A percentile compares a stretch with the other conserved stretches of the same genome.
phyloP scores from a whole-genome alignment of 495 filamentous ascomycete species.

The Xylaria acuta region DNA sequence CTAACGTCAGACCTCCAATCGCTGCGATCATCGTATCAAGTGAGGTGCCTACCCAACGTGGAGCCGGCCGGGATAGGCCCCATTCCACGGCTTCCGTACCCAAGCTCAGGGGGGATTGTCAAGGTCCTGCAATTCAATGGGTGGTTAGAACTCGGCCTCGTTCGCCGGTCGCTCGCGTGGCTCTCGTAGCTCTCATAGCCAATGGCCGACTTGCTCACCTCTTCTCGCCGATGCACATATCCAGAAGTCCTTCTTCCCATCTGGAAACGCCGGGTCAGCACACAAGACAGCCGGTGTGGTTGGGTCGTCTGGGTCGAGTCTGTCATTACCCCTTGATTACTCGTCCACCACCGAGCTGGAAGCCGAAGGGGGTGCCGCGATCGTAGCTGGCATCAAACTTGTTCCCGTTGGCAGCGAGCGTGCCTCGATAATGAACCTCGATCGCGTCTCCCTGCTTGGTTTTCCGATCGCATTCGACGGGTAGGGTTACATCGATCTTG shows the following conservation, averaged over 20 bases:
- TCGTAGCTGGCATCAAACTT: conserved; percentile 75
- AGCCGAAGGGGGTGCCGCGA: conserved; percentile 74
- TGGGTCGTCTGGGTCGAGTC: not conserved
- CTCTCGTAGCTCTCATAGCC: not conserved
- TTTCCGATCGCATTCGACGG: conserved; percentile 72
- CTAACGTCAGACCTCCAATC: conserved; percentile 22
- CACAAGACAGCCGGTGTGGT: not conserved
- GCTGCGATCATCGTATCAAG: not conserved
- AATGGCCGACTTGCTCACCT: conserved; percentile 38
- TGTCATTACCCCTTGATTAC: conserved; percentile 81
- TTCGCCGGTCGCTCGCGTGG: too few species aligned
- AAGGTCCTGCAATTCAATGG: conserved; percentile 59
- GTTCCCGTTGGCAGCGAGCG: conserved; percentile 62
- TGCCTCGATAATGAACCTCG: conserved; percentile 86
- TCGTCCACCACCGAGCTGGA: conserved; percentile 76
- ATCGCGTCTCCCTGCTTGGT: conserved; percentile 79
- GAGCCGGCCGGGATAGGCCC: conserved; percentile 81
- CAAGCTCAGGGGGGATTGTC: conserved; percentile 86
- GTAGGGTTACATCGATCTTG: conserved; percentile 75
- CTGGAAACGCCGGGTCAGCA: conserved; percentile 38
- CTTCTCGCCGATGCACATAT: conserved; percentile 98
- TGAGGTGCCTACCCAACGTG: conserved; percentile 65
- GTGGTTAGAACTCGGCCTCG: conserved; percentile 6
- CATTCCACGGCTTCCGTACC: conserved; percentile 77
- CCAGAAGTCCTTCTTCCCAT: conserved; percentile 90